Conservation (phyloP, 2,329 filamentous ascomycete genomes). For the Amesomyces nigricolor region DNA sequence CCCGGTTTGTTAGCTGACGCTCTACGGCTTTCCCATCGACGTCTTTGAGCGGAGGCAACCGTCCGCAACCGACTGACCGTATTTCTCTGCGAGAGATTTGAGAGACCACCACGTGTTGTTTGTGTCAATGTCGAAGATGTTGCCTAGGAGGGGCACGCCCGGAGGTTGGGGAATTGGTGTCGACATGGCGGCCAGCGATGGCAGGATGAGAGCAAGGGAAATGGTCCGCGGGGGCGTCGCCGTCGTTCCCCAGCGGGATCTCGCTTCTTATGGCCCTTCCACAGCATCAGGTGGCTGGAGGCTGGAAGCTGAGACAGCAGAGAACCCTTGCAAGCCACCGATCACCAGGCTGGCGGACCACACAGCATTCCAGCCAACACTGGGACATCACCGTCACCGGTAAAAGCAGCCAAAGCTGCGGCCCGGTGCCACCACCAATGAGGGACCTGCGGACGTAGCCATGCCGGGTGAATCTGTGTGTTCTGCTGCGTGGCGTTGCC, state of each 20-base stretch:
- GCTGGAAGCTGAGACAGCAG: too few species aligned
- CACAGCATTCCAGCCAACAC: neutral
- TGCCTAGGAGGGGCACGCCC: slow-evolving; percentile 46
- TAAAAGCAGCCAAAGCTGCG: neutral
- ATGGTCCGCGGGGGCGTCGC: too few species aligned
- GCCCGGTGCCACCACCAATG: slow-evolving; percentile 4
- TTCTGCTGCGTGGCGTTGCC: neutral
- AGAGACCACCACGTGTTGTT: slow-evolving; percentile 46
- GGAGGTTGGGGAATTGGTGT: slow-evolving; percentile 46
- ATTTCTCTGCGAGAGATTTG: slow-evolving; percentile 41
- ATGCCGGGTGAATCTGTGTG: neutral
- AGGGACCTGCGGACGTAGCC: neutral
- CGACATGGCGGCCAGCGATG: slow-evolving; percentile 31
- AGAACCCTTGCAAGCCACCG: too few species aligned
- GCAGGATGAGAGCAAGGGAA: neutral
- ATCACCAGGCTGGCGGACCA: too few species aligned
- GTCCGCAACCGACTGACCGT: slow-evolving; percentile 16
- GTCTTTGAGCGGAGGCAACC: too few species aligned
- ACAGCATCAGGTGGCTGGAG: too few species aligned
- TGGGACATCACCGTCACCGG: neutral
- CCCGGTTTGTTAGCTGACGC: too few species aligned
- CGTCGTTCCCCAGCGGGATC: neutral
- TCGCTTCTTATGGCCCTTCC: too few species aligned
- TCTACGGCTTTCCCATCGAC: too few species aligned
- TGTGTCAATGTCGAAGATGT: slow-evolving; percentile 45